phyloP scores from a whole-genome alignment of 352 stramenopile genomes.

The Globisporangium acanthophoron region DNA sequence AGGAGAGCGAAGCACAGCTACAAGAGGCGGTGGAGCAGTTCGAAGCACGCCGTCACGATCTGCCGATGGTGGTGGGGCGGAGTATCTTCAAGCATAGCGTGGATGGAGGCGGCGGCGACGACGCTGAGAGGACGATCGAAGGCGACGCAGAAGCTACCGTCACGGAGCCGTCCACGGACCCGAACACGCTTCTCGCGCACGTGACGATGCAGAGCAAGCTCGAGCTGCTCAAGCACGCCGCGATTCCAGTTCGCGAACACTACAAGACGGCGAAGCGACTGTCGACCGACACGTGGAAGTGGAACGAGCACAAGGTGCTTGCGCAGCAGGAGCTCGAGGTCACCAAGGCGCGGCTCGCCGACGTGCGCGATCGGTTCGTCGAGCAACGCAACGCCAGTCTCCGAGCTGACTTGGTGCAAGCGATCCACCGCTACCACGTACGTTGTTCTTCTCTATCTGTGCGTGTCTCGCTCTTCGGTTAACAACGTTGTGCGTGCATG shows the following conservation, averaged over 20 bases:
- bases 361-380: conserved; percentile 45
- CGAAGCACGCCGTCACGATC: conserved; percentile 26
- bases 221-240: conserved; percentile 44
- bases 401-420: conserved; percentile 34
- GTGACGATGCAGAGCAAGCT: conserved; percentile 64
- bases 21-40: conserved; percentile 23
- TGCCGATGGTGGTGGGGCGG: conserved; percentile 55
- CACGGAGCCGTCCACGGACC: conserved; percentile 21
- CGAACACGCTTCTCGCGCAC: conserved; percentile 31
- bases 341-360: conserved; percentile 44
- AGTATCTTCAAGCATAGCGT: conserved; percentile 34
- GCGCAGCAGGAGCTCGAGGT: conserved; percentile 55
- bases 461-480: background rate
- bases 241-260: conserved; percentile 45
- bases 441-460: conserved; percentile 1
- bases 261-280: conserved; percentile 46
- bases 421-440: conserved; percentile 46
- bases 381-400: conserved; percentile 40
- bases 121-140: background rate
- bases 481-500: background rate
- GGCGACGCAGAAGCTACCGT: conserved; percentile 9
- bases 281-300: conserved; percentile 58
- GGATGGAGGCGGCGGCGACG: background rate
- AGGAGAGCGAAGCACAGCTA: conserved; percentile 18
- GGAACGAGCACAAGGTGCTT: conserved; percentile 35